Evolutionary conservation across 1,284 basidiomycete genomes (phyloP).

Genomic region (Pascua guehoae): DNA sequence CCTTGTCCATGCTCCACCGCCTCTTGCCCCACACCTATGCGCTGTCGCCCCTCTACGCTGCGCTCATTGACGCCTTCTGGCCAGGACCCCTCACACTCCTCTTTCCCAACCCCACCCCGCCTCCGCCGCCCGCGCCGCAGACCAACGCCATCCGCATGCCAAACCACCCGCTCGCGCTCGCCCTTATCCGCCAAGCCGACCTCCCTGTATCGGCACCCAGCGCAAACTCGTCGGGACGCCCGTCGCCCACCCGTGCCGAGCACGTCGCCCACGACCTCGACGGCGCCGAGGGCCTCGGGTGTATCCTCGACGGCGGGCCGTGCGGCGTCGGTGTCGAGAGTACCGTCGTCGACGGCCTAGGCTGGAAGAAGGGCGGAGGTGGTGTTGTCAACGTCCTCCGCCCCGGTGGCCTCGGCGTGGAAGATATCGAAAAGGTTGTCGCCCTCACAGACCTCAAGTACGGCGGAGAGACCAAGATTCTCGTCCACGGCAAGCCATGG

Average conservation of each 20-base stretch:
- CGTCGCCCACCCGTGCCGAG: constrained; percentile 85
- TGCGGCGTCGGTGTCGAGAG: constrained; percentile 91
- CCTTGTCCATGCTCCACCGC: constrained; percentile 69
- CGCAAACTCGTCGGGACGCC: constrained; percentile 90
- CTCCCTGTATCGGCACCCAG: constrained; percentile 89
- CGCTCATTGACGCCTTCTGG: constrained; percentile 83
- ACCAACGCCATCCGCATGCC: constrained; percentile 95
- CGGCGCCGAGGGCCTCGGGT: constrained; percentile 57
- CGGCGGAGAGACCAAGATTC: constrained; percentile 28
- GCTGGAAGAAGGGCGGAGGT: constrained; percentile 54
- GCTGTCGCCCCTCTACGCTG: constrained; percentile 63
- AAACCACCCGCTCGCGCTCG: constrained; percentile 84
- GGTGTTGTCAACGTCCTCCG: constrained; percentile 77
- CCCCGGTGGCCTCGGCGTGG: constrained; percentile 89
- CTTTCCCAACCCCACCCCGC: constrained; percentile 64
- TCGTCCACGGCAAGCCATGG: constrained; percentile 35
- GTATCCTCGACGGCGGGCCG: constrained; percentile 89
- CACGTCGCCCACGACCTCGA: constrained; percentile 80
- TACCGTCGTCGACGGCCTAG: constrained; percentile 85
- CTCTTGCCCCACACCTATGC: constrained; percentile 65
- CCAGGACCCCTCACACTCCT: constrained; percentile 90
- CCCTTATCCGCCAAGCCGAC: constrained; percentile 72
- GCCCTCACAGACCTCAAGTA: constrained; percentile 44
- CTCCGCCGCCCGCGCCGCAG: constrained; percentile 46
- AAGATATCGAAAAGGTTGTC: constrained; percentile 70